Evolutionary conservation across 805 yeast species (phyloP), one percentile per base, ranked within the genome.

Genomic region (Kregervanrija fluxuum): DNA sequence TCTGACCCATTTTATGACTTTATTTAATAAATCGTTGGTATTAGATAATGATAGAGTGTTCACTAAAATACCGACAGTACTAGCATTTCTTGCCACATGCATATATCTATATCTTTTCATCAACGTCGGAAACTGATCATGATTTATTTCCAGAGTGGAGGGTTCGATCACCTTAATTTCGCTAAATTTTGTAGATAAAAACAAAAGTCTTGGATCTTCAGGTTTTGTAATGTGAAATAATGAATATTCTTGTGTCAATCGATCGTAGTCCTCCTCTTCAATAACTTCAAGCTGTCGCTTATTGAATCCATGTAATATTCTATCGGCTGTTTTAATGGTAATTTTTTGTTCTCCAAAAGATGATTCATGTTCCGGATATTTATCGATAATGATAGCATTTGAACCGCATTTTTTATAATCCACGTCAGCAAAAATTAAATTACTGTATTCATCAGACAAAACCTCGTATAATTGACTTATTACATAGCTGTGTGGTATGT

Each of bases 81-180:
- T 90, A 0, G 98, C 95, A 1, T 91, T 75, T 54, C 96, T 74
- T 0, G 97, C 95, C 57, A 82, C 70, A 57, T 85, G 91, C 87
- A 93, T 88, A 55, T 74, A 80, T 49, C 84, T 73, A 59, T 93
- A 93, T 33, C 99, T 73, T 53, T 82, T 82, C 82, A 82, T 82
- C 44, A 93, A 66, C 10, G 88, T 82, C 1, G 95, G 89, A 54
- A 72, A 78, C 1, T 95, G 90, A 0, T 89, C 90, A 35, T 65
- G 64, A 0, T 62, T 54, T 1, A 70, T 44, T 0, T 60, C 47
- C 11, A 59, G 45, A 1, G 60, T 42, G 0, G 49, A 40, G 2
- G 82, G 70, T 44, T 84, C 77, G 50, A 68, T 76, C 0, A 78
- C 45, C 0, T 78, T 61, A 1, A 84, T 71, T 0, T 75, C 64